Evolutionary conservation across 1,284 basidiomycete genomes (phyloP).

Genomic region (Exsudoporus floridanus): DNA sequence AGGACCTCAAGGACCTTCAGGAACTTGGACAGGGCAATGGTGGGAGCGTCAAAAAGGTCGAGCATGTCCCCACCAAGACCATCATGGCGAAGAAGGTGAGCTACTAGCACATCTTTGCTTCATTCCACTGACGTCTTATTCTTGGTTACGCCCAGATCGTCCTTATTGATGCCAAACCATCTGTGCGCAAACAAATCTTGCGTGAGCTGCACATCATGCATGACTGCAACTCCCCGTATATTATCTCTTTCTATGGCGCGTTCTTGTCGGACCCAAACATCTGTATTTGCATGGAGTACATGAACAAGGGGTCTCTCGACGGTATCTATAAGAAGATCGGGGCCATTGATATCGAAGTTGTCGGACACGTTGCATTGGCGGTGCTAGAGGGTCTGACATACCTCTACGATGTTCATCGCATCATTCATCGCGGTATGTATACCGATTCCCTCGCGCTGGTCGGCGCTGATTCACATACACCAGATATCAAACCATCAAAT

Average conservation of each 20-base stretch:
- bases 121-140: background rate
- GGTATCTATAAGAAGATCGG: conserved; percentile 94
- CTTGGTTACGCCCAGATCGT: conserved; percentile 69
- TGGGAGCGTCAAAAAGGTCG: conserved; percentile 95
- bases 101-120: conserved; percentile 7
- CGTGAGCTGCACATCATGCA: conserved; percentile 99
- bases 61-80: conserved; percentile 84
- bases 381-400: conserved; percentile 96
- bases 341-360: conserved; percentile 85
- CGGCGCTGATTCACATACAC: conserved; percentile 5
- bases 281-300: conserved; percentile 98
- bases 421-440: conserved; percentile 91
- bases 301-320: conserved; percentile 91
- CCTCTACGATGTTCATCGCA: conserved; percentile 98
- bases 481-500: conserved; percentile 99
- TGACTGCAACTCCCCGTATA: conserved; percentile 90
- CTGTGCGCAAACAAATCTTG: conserved; percentile 96
- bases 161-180: conserved; percentile 95
- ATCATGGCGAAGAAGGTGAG: conserved; percentile 95
- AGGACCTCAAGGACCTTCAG: conserved; percentile 79
- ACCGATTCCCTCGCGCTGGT: background rate
- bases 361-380: conserved; percentile 86
- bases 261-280: conserved; percentile 96
- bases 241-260: conserved; percentile 96
- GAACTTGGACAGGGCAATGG: conserved; percentile 98